phyloP scores from a whole-genome alignment of 192 early-diverging fungal species.

The Coemansia sp. region DNA sequence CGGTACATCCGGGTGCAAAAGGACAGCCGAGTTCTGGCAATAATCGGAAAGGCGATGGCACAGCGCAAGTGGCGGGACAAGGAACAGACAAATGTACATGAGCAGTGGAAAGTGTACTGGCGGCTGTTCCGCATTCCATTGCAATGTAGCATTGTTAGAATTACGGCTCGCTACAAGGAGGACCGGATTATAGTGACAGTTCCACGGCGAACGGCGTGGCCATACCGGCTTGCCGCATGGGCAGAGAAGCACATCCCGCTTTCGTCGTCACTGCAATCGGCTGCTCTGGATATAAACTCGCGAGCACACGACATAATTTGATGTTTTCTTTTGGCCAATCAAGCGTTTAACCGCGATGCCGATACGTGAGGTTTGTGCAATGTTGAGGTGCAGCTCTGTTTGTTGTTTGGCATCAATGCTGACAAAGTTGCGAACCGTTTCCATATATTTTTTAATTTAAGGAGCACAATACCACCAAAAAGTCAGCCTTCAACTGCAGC shows the following conservation, averaged over 20 bases:
- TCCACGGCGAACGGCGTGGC: constrained; percentile 6
- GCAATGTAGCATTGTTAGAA: constrained; percentile 17
- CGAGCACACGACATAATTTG: background rate
- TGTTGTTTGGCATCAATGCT: too few relatives aligned
- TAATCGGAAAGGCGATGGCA: constrained; percentile 46
- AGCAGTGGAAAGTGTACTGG: constrained; percentile 43
- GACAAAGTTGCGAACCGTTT: too few relatives aligned
- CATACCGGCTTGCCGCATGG: constrained; percentile 17
- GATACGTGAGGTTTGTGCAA: too few relatives aligned
- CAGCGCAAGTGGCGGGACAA: constrained; percentile 27
- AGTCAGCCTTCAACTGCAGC: too few relatives aligned
- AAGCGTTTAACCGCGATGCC: too few relatives aligned
- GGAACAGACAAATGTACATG: constrained; percentile 18
- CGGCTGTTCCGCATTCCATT: constrained; percentile 26
- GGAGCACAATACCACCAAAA: too few relatives aligned
- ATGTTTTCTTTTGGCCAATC: constrained; percentile 1
- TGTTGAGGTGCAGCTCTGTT: too few relatives aligned
- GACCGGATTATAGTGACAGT: constrained; percentile 21
- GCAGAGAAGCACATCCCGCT: constrained; percentile 10
- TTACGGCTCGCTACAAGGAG: constrained; percentile 24
- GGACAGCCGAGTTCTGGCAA: constrained; percentile 20
- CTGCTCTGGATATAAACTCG: background rate
- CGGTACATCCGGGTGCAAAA: constrained; percentile 37
- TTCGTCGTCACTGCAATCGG: constrained; percentile 1
- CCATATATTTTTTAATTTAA: too few relatives aligned